A percentile compares a stretch with the other conserved stretches of the same genome.
phyloP scores from a whole-genome alignment of 2,329 filamentous ascomycete genomes.

The Colletotrichum tofieldiae region DNA sequence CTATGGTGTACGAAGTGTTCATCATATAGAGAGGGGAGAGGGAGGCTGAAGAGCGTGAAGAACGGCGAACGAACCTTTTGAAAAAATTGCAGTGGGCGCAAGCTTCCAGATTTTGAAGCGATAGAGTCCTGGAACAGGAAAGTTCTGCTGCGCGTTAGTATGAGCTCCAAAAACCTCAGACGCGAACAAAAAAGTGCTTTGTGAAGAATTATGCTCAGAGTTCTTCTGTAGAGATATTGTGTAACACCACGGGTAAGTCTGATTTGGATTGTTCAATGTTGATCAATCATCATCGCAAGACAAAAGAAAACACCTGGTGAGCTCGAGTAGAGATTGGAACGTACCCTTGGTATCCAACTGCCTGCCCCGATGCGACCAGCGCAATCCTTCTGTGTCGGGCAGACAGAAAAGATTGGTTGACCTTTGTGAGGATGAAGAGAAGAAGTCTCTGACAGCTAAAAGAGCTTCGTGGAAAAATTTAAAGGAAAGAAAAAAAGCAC shows the following conservation, averaged over 20 bases:
- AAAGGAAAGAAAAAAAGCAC: constrained; percentile 39
- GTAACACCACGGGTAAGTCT: constrained; percentile 72
- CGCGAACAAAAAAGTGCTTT: neutral
- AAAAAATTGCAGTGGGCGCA: constrained; percentile 34
- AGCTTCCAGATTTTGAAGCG: constrained; percentile 64
- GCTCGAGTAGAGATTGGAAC: constrained; percentile 5
- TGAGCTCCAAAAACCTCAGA: neutral
- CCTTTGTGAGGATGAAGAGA: constrained; percentile 46
- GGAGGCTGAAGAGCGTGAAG: neutral
- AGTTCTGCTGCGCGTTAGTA: constrained; percentile 37
- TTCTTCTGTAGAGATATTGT: constrained; percentile 65
- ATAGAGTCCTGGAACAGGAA: neutral
- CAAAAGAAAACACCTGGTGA: constrained; percentile 19
- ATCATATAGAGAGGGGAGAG: constrained; percentile 63
- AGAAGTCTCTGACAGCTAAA: constrained; percentile 38
- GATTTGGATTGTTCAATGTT: constrained; percentile 74
- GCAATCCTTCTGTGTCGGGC: neutral
- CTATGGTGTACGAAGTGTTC: constrained; percentile 73
- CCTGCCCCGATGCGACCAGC: constrained; percentile 9
- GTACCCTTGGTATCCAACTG: constrained; percentile 33
- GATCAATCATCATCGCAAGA: constrained; percentile 58
- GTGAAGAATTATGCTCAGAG: constrained; percentile 65
- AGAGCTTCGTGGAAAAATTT: constrained; percentile 49
- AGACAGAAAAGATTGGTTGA: constrained; percentile 39
- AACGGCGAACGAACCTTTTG: constrained; percentile 34